Evolutionary conservation across 176 grass and related monocot species (phyloP).

Genomic region (Rhynchospora tenuis): DNA sequence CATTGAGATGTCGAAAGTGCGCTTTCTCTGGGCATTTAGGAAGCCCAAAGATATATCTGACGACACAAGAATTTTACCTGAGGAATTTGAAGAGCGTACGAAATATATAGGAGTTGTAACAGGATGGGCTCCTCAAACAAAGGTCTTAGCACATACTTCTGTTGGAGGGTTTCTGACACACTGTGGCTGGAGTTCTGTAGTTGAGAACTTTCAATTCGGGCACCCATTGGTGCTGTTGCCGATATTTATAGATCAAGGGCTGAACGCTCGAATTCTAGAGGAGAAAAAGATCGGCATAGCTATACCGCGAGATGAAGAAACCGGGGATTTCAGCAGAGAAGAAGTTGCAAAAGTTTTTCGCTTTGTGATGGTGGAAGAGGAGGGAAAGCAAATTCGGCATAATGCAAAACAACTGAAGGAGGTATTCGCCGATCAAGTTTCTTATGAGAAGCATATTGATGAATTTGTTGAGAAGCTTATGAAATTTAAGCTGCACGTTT

Average conservation of each 20-base stretch:
- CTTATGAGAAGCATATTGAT: conserved; percentile 21
- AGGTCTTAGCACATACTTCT: conserved; percentile 26
- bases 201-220: conserved; percentile 45
- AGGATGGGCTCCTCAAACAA: conserved; percentile 40
- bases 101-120: not conserved
- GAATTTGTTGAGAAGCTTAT: not conserved
- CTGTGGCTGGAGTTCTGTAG: conserved; percentile 56
- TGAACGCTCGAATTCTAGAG: conserved; percentile 22
- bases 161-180: conserved; percentile 46
- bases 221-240: conserved; percentile 52
- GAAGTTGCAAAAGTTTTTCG: conserved; percentile 6
- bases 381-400: not conserved
- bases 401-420: conserved; percentile 29
- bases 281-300: conserved; percentile 1
- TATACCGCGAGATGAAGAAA: conserved; percentile 17
- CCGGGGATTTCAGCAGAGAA: conserved; percentile 28
- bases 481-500: no score
- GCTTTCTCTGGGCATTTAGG: conserved; percentile 43
- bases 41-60: not conserved
- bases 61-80: not conserved
- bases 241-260: conserved; percentile 23
- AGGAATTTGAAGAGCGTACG: conserved; percentile 25
- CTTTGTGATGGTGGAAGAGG: conserved; percentile 29
- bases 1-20: conserved; percentile 32
- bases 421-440: not conserved